These are phyloP conservation scores for Digitaria exilis DNA, from an alignment of 202 grass and related monocot genomes.

Conservation along the genomic window DNA sequence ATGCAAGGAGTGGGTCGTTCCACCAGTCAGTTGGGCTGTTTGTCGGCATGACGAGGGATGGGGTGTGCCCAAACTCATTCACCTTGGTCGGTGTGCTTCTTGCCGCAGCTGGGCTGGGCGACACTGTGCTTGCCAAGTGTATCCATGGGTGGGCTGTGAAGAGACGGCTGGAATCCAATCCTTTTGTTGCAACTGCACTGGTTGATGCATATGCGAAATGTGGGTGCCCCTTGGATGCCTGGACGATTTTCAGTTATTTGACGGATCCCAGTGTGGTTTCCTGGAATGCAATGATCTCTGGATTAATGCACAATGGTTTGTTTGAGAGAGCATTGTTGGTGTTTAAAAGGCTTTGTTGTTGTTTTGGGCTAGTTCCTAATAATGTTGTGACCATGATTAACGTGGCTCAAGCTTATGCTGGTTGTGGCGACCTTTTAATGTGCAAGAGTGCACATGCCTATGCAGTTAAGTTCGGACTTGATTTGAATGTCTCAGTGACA, in stretches of 20 bases:
- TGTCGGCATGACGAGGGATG: slow-evolving; percentile 43
- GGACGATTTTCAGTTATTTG: slow-evolving; percentile 44
- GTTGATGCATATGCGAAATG: slow-evolving; percentile 71
- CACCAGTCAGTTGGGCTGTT: slow-evolving; percentile 42
- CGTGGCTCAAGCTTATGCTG: slow-evolving; percentile 48
- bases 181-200: slow-evolving; percentile 55
- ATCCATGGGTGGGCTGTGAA: slow-evolving; percentile 61
- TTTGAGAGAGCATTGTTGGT: slow-evolving; percentile 58
- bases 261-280: slow-evolving; percentile 52
- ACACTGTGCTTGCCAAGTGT: slow-evolving; percentile 28
- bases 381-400: slow-evolving; percentile 60
- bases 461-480: slow-evolving; percentile 57
- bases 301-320: slow-evolving; percentile 50
- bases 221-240: slow-evolving; percentile 38
- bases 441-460: slow-evolving; percentile 64
- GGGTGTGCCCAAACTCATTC: slow-evolving; percentile 59
- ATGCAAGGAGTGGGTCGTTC: slow-evolving; percentile 34
- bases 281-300: slow-evolving; percentile 63
- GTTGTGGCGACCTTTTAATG: slow-evolving; percentile 48
- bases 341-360: slow-evolving; percentile 49
- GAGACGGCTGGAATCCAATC: slow-evolving; percentile 45
- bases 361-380: slow-evolving; percentile 41
- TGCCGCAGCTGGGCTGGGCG: slow-evolving; percentile 37
- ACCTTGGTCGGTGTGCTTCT: slow-evolving; percentile 53
- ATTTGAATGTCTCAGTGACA: slow-evolving; percentile 51